These are phyloP conservation scores for Gymnopilus junonius DNA, from an alignment of 768 basidiomycete genomes.

Conservation along the genomic window DNA sequence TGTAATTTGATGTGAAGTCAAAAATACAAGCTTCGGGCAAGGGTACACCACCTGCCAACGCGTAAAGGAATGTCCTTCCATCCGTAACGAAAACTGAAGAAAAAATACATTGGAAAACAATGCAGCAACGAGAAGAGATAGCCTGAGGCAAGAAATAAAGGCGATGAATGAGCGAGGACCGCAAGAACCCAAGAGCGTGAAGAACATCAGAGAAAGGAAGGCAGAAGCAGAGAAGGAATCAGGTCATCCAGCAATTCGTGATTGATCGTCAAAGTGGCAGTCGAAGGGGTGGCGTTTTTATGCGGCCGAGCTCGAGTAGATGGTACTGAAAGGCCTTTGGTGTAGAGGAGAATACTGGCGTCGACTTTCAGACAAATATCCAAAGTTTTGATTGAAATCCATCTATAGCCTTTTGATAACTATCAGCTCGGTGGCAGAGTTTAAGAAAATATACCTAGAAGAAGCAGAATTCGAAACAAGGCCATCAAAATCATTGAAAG, in stretches of 20 bases:
- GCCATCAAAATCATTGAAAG: constrained; percentile 11
- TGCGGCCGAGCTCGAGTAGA: constrained; percentile 12
- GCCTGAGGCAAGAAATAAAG: not conserved
- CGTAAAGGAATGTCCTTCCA: not conserved
- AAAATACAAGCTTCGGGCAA: not conserved
- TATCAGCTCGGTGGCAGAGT: not conserved
- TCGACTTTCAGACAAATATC: not conserved
- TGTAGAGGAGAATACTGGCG: constrained; percentile 3
- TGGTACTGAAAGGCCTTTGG: constrained; percentile 8
- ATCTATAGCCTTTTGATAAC: not conserved
- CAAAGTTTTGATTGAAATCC: not conserved
- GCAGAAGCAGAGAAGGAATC: not conserved
- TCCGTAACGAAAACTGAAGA: not conserved
- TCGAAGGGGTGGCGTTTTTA: not conserved
- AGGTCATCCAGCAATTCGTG: not conserved
- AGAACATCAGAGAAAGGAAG: not conserved
- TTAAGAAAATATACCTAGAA: not conserved
- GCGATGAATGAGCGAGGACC: not conserved
- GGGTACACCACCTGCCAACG: not conserved
- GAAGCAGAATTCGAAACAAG: not conserved
- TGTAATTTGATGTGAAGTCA: not conserved
- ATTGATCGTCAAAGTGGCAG: not conserved
- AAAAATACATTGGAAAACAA: not conserved
- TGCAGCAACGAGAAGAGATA: not conserved
- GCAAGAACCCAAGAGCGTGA: not conserved